Evolutionary conservation across 768 basidiomycete species (phyloP).

Genomic region (Pholiota conissans): DNA sequence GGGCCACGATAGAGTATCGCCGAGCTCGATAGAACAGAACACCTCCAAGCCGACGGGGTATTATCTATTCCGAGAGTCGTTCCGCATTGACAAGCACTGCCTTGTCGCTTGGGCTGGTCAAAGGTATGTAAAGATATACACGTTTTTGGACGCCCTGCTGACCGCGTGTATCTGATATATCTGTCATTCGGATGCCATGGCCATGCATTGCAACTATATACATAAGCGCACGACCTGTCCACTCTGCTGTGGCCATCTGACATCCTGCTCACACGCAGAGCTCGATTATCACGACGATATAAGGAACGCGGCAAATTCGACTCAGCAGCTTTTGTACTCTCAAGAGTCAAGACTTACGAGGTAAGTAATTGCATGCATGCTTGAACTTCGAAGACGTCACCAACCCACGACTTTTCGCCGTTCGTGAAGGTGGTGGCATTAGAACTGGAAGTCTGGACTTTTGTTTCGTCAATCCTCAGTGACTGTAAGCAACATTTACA

Average conservation of each 20-base stretch:
- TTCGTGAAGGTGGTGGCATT: neutral
- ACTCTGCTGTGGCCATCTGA: slow-evolving; percentile 1
- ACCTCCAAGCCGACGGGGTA: neutral
- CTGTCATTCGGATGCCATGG: slow-evolving; percentile 10
- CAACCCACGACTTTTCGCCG: no score
- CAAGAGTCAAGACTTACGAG: no score
- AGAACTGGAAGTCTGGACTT: neutral
- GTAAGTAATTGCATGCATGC: no score
- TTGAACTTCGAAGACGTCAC: no score
- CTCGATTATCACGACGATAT: neutral
- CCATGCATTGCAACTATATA: slow-evolving; percentile 10
- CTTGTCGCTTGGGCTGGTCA: slow-evolving; percentile 12
- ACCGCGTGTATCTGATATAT: slow-evolving; percentile 13
- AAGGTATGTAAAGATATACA: slow-evolving; percentile 15
- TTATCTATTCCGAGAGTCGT: neutral
- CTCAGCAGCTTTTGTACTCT: neutral
- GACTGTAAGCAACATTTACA: neutral
- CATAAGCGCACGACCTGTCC: slow-evolving; percentile 3
- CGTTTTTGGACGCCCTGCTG: slow-evolving; percentile 12
- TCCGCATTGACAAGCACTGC: slow-evolving; percentile 20
- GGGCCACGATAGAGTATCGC: no score
- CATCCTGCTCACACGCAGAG: slow-evolving; percentile 8
- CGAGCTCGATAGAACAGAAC: neutral
- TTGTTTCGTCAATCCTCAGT: neutral
- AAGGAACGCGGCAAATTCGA: neutral